phyloP scores from a whole-genome alignment of 352 stramenopile genomes.

The Pythium plurisporium region DNA sequence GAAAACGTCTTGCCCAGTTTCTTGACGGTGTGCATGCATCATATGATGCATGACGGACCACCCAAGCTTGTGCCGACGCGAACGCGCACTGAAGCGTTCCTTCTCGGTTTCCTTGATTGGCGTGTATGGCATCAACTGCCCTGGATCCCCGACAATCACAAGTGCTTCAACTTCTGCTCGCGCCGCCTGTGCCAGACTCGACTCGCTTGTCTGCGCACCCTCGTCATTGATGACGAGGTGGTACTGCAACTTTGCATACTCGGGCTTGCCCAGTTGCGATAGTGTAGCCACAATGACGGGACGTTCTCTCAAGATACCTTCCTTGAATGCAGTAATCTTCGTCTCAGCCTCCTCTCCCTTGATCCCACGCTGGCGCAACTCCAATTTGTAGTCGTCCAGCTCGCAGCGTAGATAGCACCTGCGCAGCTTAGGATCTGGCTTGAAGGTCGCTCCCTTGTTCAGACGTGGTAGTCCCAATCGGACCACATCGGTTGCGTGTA shows the following conservation, averaged over 20 bases:
- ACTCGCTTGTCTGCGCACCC: not conserved
- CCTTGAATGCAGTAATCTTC: not conserved
- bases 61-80: not conserved
- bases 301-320: not conserved
- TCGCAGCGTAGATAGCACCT: not conserved
- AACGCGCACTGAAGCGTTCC: not conserved
- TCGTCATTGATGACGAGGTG: constrained; percentile 10
- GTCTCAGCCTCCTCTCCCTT: not conserved
- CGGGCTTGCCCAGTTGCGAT: not conserved
- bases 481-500: not conserved
- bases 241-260: not conserved
- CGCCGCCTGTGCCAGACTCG: not conserved
- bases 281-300: not conserved
- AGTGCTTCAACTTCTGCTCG: not conserved
- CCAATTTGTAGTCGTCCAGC: not conserved
- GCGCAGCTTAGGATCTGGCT: too few relatives aligned
- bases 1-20: not conserved
- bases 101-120: not conserved
- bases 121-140: not conserved
- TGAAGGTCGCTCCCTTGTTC: not conserved
- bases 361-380: not conserved
- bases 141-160: not conserved
- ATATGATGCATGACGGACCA: not conserved
- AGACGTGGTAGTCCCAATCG: not conserved
- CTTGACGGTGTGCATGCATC: not conserved